These are phyloP conservation scores for Ilyonectria sp. DNA, from an alignment of 2,329 filamentous ascomycete species.

Conservation along the genomic window DNA sequence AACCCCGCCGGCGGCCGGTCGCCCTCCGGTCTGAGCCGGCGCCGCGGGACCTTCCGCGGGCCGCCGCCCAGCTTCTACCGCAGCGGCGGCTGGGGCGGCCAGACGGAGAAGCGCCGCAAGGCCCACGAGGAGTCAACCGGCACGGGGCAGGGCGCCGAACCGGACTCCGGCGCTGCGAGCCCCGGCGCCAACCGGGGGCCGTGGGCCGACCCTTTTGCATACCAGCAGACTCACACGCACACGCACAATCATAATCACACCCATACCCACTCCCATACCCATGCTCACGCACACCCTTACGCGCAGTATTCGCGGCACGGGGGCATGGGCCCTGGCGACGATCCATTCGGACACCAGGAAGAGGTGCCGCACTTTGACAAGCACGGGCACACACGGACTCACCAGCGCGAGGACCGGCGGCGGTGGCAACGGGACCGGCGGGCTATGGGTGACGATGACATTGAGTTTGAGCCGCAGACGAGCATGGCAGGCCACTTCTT, in stretches of 20 bases:
- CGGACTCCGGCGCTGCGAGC: not conserved
- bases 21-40: conserved; percentile 83
- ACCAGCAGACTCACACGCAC: conserved; percentile 22
- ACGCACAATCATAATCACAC: not conserved
- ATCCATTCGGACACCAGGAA: conserved; percentile 62
- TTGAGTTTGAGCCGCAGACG: conserved; percentile 60
- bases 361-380: conserved; percentile 86
- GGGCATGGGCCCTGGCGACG: conserved; percentile 74
- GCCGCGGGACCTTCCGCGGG: conserved; percentile 83
- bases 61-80: conserved; percentile 93
- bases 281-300: not conserved
- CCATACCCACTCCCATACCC: not conserved
- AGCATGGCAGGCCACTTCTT: conserved; percentile 64
- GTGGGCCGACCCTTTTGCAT: conserved; percentile 43
- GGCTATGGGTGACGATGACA: conserved; percentile 57
- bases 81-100: conserved; percentile 82
- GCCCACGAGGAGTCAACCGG: conserved; percentile 64
- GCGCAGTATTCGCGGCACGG: conserved; percentile 33
- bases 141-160: conserved; percentile 42
- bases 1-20: conserved; percentile 82
- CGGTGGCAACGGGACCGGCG: conserved; percentile 53
- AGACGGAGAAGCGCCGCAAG: conserved; percentile 71
- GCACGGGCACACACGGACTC: conserved; percentile 80
- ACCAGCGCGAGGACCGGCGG: conserved; percentile 72
- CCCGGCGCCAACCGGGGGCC: conserved; percentile 33